These are phyloP conservation scores for Platanus orientalis DNA, from an alignment of 164 flowering plant species.

Conservation along the genomic window DNA sequence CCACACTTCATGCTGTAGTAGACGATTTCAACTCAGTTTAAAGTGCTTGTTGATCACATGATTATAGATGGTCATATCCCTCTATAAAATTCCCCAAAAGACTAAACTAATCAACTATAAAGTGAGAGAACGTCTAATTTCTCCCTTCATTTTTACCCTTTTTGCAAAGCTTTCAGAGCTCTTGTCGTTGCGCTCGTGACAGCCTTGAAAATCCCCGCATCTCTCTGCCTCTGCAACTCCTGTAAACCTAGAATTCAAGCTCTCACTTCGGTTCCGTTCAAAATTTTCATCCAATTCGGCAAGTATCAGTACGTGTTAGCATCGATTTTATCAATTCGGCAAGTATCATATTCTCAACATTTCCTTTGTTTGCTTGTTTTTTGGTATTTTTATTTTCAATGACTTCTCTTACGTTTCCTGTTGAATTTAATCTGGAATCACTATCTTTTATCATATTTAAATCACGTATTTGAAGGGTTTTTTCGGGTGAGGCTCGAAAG, in stretches of 20 bases:
- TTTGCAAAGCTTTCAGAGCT: neutral
- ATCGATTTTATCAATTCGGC: too few relatives aligned
- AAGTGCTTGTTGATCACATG: too few relatives aligned
- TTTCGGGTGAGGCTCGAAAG: neutral
- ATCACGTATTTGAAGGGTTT: neutral
- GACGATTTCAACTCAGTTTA: too few relatives aligned
- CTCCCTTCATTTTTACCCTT: too few relatives aligned
- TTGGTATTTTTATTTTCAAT: neutral
- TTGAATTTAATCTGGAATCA: neutral
- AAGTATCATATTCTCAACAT: too few relatives aligned
- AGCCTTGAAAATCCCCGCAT: neutral
- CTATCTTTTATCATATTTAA: too few relatives aligned
- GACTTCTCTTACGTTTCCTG: neutral
- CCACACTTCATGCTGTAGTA: too few relatives aligned
- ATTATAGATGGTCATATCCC: neutral
- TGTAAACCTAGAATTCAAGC: neutral
- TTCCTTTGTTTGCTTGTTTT: neutral
- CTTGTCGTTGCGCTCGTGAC: neutral
- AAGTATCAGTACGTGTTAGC: constrained; percentile 1
- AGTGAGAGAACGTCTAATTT: neutral
- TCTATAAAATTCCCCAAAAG: neutral
- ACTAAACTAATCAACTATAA: too few relatives aligned
- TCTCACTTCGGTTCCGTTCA: neutral
- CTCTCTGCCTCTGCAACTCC: neutral
- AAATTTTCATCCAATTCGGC: neutral